A percentile compares a stretch with the other conserved stretches of the same genome.
phyloP scores from a whole-genome alignment of 2,329 filamentous ascomycete species.

The Ustulina deusta region DNA sequence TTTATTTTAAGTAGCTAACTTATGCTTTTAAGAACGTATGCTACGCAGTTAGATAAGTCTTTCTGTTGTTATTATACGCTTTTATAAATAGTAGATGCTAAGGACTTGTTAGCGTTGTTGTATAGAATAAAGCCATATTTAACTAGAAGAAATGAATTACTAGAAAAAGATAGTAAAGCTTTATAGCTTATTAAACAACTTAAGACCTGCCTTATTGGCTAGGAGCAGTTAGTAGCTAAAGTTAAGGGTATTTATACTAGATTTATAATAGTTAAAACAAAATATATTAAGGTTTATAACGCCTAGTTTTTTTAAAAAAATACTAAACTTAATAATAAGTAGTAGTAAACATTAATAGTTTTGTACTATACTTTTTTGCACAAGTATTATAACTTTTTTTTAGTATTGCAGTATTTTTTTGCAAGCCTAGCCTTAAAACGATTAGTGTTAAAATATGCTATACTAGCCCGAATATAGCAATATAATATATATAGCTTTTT shows the following conservation, averaged over 20 bases:
- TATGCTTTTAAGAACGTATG: too few relatives aligned
- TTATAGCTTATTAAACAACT: constrained; percentile 45
- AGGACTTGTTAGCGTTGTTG: not conserved
- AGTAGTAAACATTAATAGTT: constrained; percentile 74
- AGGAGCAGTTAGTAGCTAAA: constrained; percentile 82
- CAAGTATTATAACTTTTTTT: not conserved
- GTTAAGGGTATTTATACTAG: constrained; percentile 87
- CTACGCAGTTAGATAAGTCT: too few relatives aligned
- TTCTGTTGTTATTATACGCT: too few relatives aligned
- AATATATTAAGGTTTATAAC: constrained; percentile 86
- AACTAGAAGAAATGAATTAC: not conserved
- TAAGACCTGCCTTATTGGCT: constrained; percentile 70
- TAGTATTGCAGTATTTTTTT: not conserved
- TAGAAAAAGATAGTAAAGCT: not conserved
- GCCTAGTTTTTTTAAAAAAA: constrained; percentile 61
- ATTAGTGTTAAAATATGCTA: not conserved
- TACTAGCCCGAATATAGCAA: not conserved
- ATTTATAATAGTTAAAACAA: constrained; percentile 85
- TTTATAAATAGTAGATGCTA: too few relatives aligned
- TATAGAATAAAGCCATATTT: not conserved
- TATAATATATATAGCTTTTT: not conserved
- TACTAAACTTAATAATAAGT: constrained; percentile 68
- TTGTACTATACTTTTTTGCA: not conserved
- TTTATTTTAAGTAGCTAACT: too few relatives aligned
- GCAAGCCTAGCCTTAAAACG: not conserved